phyloP scores from a whole-genome alignment of 768 basidiomycete genomes.

The Xerocomus spinulosus region DNA sequence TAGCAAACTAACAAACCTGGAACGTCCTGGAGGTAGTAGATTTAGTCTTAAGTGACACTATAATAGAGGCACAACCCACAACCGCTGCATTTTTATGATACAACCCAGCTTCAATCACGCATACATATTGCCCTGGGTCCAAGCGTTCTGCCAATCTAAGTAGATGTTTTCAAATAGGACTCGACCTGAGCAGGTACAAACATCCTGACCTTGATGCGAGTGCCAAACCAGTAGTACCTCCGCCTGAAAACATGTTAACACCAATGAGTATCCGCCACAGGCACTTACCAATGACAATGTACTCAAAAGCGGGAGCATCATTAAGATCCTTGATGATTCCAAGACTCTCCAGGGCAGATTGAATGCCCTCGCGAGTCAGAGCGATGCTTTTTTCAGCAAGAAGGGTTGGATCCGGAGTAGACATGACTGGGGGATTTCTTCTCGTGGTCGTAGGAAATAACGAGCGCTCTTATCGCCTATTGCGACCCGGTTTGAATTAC shows the following conservation, averaged over 20 bases:
- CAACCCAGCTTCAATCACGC: conserved; percentile 13
- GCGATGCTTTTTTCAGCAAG: neutral
- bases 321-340: neutral
- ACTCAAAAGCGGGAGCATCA: neutral
- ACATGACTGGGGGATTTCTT: neutral
- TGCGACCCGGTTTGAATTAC: neutral
- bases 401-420: neutral
- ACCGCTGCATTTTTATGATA: conserved; percentile 7
- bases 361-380: neutral
- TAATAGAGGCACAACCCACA: conserved; percentile 3
- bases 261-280: neutral
- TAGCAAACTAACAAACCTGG: conserved; percentile 10
- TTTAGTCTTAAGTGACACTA: neutral
- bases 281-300: neutral
- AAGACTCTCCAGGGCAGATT: neutral
- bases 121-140: conserved; percentile 11
- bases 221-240: conserved; percentile 16
- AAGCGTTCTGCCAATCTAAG: conserved; percentile 13
- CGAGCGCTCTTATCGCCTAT: neutral
- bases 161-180: neutral
- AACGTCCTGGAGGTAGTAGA: conserved; percentile 8
- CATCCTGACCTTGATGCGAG: conserved; percentile 12
- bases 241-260: conserved; percentile 1
- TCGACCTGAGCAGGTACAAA: neutral
- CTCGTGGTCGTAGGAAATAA: neutral